phyloP scores from a whole-genome alignment of 345 rosid species.

The Orychophragmus violaceus region DNA sequence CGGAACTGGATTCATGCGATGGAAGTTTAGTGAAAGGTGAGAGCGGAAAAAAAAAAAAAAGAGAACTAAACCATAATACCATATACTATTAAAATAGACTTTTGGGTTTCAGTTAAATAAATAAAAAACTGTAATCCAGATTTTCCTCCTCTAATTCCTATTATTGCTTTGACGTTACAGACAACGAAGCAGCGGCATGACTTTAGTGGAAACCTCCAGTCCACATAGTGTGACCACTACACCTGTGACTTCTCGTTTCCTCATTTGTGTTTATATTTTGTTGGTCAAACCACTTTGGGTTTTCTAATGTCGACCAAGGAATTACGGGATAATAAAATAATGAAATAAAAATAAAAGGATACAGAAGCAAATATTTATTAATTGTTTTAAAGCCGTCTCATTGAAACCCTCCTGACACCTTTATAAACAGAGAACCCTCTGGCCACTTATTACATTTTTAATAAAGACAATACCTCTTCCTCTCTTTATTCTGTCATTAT shows the following conservation, averaged over 20 bases:
- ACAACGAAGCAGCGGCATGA: background rate
- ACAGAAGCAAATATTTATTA: background rate
- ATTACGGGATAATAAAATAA: slow-evolving; percentile 3
- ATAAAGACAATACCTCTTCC: background rate
- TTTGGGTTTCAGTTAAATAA: background rate
- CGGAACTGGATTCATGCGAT: too few relatives aligned
- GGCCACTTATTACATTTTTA: slow-evolving; percentile 29
- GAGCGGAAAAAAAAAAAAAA: too few relatives aligned
- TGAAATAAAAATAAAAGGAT: background rate
- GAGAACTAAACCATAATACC: too few relatives aligned
- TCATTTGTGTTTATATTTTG: background rate
- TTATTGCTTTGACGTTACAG: background rate
- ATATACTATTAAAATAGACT: too few relatives aligned
- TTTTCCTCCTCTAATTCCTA: background rate
- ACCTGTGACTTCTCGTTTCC: background rate
- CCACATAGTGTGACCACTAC: background rate
- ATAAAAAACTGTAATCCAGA: background rate
- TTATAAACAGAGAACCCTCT: slow-evolving; percentile 41
- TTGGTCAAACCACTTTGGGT: slow-evolving; percentile 2
- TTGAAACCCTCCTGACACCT: slow-evolving; percentile 42
- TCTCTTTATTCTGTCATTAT: background rate
- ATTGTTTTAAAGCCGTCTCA: slow-evolving; percentile 32
- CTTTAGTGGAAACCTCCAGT: background rate
- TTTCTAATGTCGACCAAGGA: background rate
- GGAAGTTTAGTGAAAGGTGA: too few relatives aligned